Conservation (phyloP, 1,139 yeast genomes). For the Spathaspora jeffriesii region DNA sequence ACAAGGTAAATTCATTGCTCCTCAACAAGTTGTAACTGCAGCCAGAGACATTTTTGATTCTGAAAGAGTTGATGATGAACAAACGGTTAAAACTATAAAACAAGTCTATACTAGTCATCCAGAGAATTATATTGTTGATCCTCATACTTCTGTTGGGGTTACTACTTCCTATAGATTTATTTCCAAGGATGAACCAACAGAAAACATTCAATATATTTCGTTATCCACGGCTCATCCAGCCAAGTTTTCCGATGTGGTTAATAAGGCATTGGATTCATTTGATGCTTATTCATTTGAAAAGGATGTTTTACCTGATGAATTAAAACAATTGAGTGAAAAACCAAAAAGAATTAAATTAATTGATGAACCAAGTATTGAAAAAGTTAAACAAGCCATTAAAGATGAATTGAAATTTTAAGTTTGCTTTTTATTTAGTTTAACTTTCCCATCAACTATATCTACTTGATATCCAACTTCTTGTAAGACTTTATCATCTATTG, state of each 20-base stretch:
- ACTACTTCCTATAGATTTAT: slow-evolving; percentile 69
- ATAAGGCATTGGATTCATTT: slow-evolving; percentile 65
- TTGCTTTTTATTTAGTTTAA: slow-evolving; percentile 19
- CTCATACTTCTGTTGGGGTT: slow-evolving; percentile 96
- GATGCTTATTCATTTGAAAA: slow-evolving; percentile 81
- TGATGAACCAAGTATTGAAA: slow-evolving; percentile 70
- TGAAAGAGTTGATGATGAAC: slow-evolving; percentile 75
- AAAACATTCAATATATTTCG: slow-evolving; percentile 56
- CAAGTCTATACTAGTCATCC: slow-evolving; percentile 59
- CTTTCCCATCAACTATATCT: slow-evolving; percentile 36
- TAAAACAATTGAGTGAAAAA: slow-evolving; percentile 67
- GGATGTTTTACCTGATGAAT: slow-evolving; percentile 87
- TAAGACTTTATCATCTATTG: slow-evolving; percentile 33
- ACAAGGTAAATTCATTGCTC: slow-evolving; percentile 75
- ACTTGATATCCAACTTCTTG: slow-evolving; percentile 43
- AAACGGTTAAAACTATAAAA: slow-evolving; percentile 78
- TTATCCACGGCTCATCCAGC: slow-evolving; percentile 99
- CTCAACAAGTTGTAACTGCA: slow-evolving; percentile 59
- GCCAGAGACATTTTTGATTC: slow-evolving; percentile 76
- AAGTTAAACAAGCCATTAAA: slow-evolving; percentile 73
- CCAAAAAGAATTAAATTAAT: slow-evolving; percentile 78
- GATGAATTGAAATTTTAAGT: slow-evolving; percentile 50
- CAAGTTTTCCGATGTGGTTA: slow-evolving; percentile 94
- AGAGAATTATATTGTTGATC: slow-evolving; percentile 84
- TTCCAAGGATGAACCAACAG: slow-evolving; percentile 42